Evolutionary conservation across 2,329 filamentous ascomycete genomes (phyloP).

Genomic region (Xylariaceae sp.): DNA sequence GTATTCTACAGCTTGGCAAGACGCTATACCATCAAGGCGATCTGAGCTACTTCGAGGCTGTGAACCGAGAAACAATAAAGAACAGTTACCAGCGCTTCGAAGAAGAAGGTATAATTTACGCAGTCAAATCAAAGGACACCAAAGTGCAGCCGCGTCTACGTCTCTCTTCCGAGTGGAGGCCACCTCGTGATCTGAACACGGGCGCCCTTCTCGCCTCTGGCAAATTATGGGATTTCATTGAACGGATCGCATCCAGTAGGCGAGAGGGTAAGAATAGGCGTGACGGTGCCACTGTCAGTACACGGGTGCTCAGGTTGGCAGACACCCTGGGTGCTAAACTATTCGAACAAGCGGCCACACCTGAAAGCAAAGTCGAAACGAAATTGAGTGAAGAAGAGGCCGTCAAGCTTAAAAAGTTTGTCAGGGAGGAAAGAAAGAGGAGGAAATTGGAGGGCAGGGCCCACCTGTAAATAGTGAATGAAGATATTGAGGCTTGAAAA

Average conservation of each 20-base stretch:
- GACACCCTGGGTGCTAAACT: constrained; percentile 75
- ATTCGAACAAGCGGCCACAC: constrained; percentile 63
- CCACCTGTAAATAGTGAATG: constrained; percentile 48
- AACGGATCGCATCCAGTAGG: constrained; percentile 81
- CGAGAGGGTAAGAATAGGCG: constrained; percentile 94
- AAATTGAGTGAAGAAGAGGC: constrained; percentile 59
- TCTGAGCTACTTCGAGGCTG: constrained; percentile 94
- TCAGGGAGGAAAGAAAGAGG: constrained; percentile 56
- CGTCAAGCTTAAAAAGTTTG: constrained; percentile 49
- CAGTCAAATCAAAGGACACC: constrained; percentile 71
- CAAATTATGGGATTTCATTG: constrained; percentile 88
- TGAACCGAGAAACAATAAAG: constrained; percentile 97
- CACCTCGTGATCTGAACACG: constrained; percentile 66
- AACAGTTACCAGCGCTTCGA: constrained; percentile 90
- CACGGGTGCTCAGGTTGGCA: constrained; percentile 77
- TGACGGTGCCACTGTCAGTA: constrained; percentile 90
- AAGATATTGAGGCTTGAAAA: not conserved
- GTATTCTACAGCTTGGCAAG: constrained; percentile 74
- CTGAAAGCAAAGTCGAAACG: constrained; percentile 46
- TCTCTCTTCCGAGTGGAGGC: constrained; percentile 77
- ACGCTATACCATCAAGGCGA: constrained; percentile 98
- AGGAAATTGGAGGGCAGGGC: constrained; percentile 59
- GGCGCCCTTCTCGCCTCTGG: constrained; percentile 72
- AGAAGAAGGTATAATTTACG: constrained; percentile 85
- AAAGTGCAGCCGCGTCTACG: constrained; percentile 69